These are phyloP conservation scores for Spatholobus suberectus DNA, from an alignment of 306 rosid genomes.

Conservation along the genomic window DNA sequence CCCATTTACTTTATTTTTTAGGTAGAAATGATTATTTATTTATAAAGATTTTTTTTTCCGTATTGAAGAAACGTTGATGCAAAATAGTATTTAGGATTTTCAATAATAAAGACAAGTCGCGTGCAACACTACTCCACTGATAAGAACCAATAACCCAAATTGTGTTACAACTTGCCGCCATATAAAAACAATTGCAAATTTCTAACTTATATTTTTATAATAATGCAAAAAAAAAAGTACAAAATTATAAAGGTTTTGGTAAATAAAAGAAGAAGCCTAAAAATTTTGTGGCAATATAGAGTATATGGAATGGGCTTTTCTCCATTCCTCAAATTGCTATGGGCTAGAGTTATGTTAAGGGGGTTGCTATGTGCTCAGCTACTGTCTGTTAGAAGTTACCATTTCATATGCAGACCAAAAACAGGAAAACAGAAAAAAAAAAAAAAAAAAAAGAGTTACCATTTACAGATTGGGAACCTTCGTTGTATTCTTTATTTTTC, in stretches of 20 bases:
- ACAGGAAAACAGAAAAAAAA: not conserved
- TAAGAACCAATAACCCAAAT: not conserved
- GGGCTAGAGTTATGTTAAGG: not conserved
- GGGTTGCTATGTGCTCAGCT: not conserved
- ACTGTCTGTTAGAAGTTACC: not conserved
- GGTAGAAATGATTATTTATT: not conserved
- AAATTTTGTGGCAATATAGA: not conserved
- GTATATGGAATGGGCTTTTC: not conserved
- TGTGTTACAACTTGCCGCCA: not conserved
- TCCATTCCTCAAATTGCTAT: not conserved
- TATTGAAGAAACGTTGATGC: not conserved
- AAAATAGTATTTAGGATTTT: not conserved
- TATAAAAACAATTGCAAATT: not conserved
- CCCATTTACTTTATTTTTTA: not conserved
- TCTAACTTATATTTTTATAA: not conserved
- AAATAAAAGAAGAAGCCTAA: not conserved
- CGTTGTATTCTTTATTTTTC: not conserved
- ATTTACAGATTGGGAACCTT: not conserved
- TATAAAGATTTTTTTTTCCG: too few relatives aligned
- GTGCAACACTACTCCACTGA: not conserved
- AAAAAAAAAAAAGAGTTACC: not conserved
- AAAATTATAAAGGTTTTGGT: not conserved
- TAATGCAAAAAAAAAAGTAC: not conserved
- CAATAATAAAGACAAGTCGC: not conserved
- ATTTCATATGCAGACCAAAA: not conserved